Evolutionary conservation across 805 yeast genomes (phyloP).

Genomic region (Wickerhamiella shivajii): DNA sequence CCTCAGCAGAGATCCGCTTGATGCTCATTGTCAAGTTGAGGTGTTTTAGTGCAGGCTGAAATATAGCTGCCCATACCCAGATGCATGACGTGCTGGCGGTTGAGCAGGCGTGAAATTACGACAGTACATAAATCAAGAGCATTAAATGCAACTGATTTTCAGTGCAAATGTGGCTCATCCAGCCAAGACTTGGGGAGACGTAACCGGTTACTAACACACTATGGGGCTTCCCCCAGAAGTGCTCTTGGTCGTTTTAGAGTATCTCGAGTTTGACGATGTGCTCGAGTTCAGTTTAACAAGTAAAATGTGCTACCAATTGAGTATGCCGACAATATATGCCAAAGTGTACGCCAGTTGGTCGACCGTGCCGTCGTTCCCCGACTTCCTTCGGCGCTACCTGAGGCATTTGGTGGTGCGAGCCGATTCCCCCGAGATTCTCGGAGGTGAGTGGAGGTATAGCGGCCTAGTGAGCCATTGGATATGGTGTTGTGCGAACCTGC

Average conservation of each 20-base stretch:
- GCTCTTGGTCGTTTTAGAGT: neutral
- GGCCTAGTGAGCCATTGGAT: conserved; percentile 7
- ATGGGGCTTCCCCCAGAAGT: neutral
- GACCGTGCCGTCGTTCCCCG: conserved; percentile 7
- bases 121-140: too few relatives aligned
- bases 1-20: too few relatives aligned
- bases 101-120: too few relatives aligned
- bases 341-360: conserved; percentile 9
- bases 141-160: too few relatives aligned
- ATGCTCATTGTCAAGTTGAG: too few relatives aligned
- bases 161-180: too few relatives aligned
- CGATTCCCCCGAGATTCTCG: neutral
- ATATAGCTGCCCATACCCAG: too few relatives aligned
- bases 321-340: conserved; percentile 6
- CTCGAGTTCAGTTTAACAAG: conserved; percentile 8
- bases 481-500: conserved; percentile 1
- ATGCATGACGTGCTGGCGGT: too few relatives aligned
- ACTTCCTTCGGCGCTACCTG: neutral
- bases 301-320: conserved; percentile 5
- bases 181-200: too few relatives aligned
- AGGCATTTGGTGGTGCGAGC: neutral
- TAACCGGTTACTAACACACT: too few relatives aligned
- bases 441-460: conserved; percentile 17
- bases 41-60: too few relatives aligned
- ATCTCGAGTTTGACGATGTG: conserved; percentile 1